phyloP scores from a whole-genome alignment of 2,329 filamentous ascomycete genomes.

The Pestalotiopsis fici region DNA sequence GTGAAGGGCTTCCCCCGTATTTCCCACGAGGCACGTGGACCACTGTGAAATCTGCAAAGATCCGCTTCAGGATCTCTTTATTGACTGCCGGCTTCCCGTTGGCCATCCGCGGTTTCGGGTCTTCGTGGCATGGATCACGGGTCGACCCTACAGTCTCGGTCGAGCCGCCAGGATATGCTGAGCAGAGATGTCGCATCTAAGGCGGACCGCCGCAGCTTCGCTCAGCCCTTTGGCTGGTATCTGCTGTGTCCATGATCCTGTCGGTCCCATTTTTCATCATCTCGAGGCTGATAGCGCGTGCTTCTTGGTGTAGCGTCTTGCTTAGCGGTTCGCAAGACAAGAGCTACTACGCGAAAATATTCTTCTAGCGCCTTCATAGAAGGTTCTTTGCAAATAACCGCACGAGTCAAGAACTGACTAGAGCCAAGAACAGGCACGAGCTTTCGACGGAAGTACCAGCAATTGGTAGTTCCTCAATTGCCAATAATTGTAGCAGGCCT shows the following conservation, averaged over 20 bases:
- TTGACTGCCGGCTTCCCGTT: background rate
- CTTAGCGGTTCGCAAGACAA: background rate
- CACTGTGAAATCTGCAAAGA: background rate
- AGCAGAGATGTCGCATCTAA: background rate
- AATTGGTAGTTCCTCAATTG: background rate
- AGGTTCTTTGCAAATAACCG: background rate
- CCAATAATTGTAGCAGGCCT: background rate
- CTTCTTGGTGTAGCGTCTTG: background rate
- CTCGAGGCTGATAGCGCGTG: constrained; percentile 4
- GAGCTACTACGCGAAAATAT: background rate
- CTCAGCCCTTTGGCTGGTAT: background rate
- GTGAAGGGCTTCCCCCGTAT: background rate
- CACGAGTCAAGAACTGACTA: background rate
- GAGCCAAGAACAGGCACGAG: background rate
- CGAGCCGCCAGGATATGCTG: background rate
- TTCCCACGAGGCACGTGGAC: background rate
- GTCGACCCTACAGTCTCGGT: background rate
- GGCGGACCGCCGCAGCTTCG: background rate
- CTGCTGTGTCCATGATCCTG: background rate
- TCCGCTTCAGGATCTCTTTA: background rate
- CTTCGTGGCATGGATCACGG: background rate
- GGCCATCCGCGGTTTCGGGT: background rate
- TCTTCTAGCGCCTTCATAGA: background rate
- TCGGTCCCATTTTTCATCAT: background rate
- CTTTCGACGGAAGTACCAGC: background rate